Evolutionary conservation across 768 basidiomycete genomes (phyloP), one percentile per base, ranked within the genome.

Genomic region (Pleurotus pulmonarius): DNA sequence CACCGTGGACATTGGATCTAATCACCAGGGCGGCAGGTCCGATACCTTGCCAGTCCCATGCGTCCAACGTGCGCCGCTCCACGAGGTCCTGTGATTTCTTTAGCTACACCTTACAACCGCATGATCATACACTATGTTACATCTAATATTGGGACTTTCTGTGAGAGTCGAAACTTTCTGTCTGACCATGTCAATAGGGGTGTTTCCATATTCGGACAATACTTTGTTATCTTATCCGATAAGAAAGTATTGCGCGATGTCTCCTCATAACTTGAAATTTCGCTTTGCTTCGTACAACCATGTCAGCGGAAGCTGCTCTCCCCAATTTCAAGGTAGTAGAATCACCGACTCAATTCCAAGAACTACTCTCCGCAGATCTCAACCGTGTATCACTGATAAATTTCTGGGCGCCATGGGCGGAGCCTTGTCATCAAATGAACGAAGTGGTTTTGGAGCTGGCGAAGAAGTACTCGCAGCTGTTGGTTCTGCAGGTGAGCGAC

Each of bases 391-490:
- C 94, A 3, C 76, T 96, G 38, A 85, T 97, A 66, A 92, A 90
- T 73, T 99, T 98, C 70, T 95, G 94, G 90, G 92, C 95, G 43
- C 76, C 83, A 70, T 90, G 93, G 92, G 97, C 94, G 0, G 89
- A 83, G 59, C 94, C 94, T 40, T 98, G 95, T 77, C 79, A 80
- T 63, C 81, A 87, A 63, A 96, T 97, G 88, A 94, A 94, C 73
- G 76, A 85, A 44, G 83, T 94, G 4, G 82, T 90, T 15, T 58
- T 65, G 7, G 88, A 90, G 64, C 77, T 96, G 45, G 83, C 94
- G 1, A 83, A 79, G 59, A 88, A 90, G 67, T 81, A 92, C 65
- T 75, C 83, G 0, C 62, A 74, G 2, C 69, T 90, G 1, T 75
- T 98, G 20, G 88, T 92, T 58, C 75, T 98, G 12, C 81, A 89